A percentile compares a stretch with the other conserved stretches of the same genome.
phyloP scores from a whole-genome alignment of 257 asterid genomes.

The Scutellaria galericulata region DNA sequence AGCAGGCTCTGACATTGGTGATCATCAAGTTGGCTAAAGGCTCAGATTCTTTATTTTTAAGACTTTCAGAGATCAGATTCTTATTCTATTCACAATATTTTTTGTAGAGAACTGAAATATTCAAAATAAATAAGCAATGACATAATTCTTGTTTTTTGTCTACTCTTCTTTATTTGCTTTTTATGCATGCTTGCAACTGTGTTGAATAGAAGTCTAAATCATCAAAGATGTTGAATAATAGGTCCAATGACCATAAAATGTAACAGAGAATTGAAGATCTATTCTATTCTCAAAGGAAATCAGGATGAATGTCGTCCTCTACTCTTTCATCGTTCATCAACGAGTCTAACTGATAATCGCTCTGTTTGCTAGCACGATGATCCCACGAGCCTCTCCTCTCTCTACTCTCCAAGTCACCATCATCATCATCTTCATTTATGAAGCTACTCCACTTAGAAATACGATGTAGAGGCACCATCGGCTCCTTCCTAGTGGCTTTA shows the following conservation, averaged over 20 bases:
- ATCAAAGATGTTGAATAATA: too few species aligned
- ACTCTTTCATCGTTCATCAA: conserved; percentile 49
- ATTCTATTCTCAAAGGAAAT: conserved; percentile 54
- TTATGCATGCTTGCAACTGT: too few species aligned
- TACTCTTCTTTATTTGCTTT: too few species aligned
- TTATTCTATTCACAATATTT: too few species aligned
- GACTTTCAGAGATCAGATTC: too few species aligned
- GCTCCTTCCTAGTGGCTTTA: conserved; percentile 4
- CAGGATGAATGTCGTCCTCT: conserved; percentile 80
- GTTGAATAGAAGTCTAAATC: too few species aligned
- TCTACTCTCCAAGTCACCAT: conserved; percentile 32
- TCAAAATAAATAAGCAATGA: too few species aligned
- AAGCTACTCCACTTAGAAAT: conserved; percentile 76
- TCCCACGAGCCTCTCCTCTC: conserved; percentile 33
- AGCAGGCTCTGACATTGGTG: conserved; percentile 35
- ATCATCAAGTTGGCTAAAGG: conserved; percentile 31
- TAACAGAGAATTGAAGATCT: neutral
- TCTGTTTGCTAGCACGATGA: conserved; percentile 20
- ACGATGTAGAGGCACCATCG: conserved; percentile 7
- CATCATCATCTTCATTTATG: conserved; percentile 54
- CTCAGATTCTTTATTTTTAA: too few species aligned
- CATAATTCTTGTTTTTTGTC: too few species aligned
- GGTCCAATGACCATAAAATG: too few species aligned
- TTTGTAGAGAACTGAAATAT: too few species aligned
- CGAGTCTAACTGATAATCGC: conserved; percentile 38